Evolutionary conservation across 148 eudicot genomes (phyloP), one percentile per base, ranked within the genome.

Genomic region (Suaeda aralocaspica): DNA sequence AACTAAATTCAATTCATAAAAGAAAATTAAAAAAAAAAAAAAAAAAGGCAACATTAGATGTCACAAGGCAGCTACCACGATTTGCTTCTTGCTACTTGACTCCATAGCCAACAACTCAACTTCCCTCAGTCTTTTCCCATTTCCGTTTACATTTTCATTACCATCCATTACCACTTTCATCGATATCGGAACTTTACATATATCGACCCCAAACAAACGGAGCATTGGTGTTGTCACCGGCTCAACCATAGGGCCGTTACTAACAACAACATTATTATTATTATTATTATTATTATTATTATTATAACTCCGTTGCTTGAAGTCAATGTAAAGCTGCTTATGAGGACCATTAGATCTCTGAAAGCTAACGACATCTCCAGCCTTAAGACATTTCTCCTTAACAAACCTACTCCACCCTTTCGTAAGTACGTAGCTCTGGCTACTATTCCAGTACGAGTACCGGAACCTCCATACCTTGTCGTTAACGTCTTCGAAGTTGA

Each of bases 361-460:
- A 19, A 93, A 93, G 45, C 83, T 79, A 4, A 91, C 95, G 39
- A 83, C 36, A 60, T 88, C 91, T 1, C 97, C 97, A 3, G 96
- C 91, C 46, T 82, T 79, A 33, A 92, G 60, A 29, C 67, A 72
- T 80, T 92, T 92, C 66, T 92, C 97, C 81, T 89, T 92, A 22
- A 92, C 97, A 24, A 87, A 92, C 14, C 97, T 72, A 69, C 97
- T 92, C 97, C 97, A 92, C 0, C 97, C 97, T 48, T 92, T 89
- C 0, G 96, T 89, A n/a, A 89, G 31, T 9, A 92, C 97, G 29
- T 92, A 92, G 45, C 92, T 87, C 58, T 92, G 97, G 36, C 91
- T 85, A 56, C 96, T 89, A n/a, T 92, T 92, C 97, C 97, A 92
- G 42, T 92, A 92, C 16, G 96, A 89, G 77, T 92, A 92, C 21